These are phyloP conservation scores for Nothomitra cinnamomea DNA, from an alignment of 2,329 filamentous ascomycete species.

Conservation along the genomic window DNA sequence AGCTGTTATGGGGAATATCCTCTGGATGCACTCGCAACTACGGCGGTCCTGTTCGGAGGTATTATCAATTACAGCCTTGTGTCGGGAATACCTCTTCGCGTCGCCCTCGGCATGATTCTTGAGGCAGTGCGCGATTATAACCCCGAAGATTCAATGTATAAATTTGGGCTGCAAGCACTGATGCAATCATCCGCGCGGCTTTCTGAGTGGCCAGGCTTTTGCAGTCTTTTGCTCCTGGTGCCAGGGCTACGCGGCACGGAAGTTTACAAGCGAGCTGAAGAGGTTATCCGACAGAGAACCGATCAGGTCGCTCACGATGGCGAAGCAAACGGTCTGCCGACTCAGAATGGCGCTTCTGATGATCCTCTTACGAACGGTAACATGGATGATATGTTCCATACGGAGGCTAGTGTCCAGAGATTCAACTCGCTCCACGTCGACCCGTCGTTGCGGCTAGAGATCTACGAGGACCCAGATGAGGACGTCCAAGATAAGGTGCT, in stretches of 20 bases:
- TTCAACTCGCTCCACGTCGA: constrained; percentile 71
- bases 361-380: constrained; percentile 51
- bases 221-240: constrained; percentile 67
- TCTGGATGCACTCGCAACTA: constrained; percentile 86
- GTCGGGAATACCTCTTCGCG: constrained; percentile 75
- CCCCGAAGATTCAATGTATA: constrained; percentile 84
- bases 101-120: constrained; percentile 94
- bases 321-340: constrained; percentile 28
- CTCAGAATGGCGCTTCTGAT: constrained; percentile 19
- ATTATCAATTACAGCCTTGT: constrained; percentile 91
- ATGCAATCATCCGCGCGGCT: constrained; percentile 74
- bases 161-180: constrained; percentile 89
- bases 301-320: constrained; percentile 40
- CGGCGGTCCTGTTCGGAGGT: constrained; percentile 87
- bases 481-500: constrained; percentile 84
- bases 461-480: constrained; percentile 68
- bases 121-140: constrained; percentile 79
- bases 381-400: constrained; percentile 40
- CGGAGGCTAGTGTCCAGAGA: constrained; percentile 47
- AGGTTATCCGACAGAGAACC: constrained; percentile 53
- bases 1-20: constrained; percentile 91
- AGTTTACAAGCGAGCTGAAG: constrained; percentile 65
- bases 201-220: constrained; percentile 90
- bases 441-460: constrained; percentile 40
- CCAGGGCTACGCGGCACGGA: constrained; percentile 70